Evolutionary conservation across 441 rosid genomes (phyloP).

Genomic region (Gossypium davidsonii): DNA sequence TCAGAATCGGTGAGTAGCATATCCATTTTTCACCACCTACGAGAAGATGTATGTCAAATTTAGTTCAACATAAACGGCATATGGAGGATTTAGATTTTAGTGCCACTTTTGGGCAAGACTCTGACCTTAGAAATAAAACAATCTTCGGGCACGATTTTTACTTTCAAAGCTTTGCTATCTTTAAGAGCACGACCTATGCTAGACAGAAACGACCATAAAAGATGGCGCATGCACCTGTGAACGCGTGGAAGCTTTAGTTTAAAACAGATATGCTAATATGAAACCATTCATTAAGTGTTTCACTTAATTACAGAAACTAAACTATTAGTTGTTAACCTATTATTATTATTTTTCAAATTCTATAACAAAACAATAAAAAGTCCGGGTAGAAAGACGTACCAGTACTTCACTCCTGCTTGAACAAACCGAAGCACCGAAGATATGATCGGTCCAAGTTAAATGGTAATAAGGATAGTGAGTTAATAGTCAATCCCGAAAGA

Average conservation of each 20-base stretch:
- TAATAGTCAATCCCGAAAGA: slow-evolving; percentile 6
- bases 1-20: slow-evolving; percentile 56
- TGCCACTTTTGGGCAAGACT: slow-evolving; percentile 18
- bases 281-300: background rate
- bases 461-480: background rate
- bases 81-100: background rate
- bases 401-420: slow-evolving; percentile 10
- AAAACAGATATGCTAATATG: background rate
- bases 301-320: background rate
- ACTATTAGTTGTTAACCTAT: background rate
- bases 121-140: slow-evolving; percentile 23
- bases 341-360: background rate
- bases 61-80: too few relatives aligned
- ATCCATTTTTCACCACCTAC: slow-evolving; percentile 56
- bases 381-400: slow-evolving; percentile 13
- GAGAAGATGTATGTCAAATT: background rate
- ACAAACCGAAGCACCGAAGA: slow-evolving; percentile 15
- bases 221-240: background rate
- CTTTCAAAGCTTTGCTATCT: slow-evolving; percentile 4
- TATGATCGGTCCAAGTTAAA: background rate
- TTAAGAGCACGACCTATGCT: background rate
- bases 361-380: background rate
- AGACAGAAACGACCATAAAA: background rate
- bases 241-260: background rate
- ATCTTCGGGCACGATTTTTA: background rate